phyloP scores from a whole-genome alignment of 192 early-diverging fungal genomes.

The Gonapodya prolifera region DNA sequence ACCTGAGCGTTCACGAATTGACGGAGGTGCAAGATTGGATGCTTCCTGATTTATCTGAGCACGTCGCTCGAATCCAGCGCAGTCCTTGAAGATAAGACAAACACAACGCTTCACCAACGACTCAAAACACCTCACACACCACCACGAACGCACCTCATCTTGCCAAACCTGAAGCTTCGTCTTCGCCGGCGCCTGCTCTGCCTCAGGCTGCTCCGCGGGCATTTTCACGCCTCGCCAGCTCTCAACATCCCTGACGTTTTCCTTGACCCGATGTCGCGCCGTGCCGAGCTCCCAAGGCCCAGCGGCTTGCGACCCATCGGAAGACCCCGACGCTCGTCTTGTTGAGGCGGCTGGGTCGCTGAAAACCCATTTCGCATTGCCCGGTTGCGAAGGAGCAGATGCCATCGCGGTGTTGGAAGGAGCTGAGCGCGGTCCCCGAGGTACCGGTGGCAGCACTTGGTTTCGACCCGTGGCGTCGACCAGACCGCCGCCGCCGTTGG shows the following conservation, averaged over 20 bases:
- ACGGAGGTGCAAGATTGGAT: background rate
- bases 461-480: background rate
- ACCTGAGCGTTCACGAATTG: background rate
- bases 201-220: background rate
- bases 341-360: background rate
- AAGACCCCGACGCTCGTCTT: background rate
- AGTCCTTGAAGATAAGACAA: no score
- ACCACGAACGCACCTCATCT: conserved; percentile 1
- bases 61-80: background rate
- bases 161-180: background rate
- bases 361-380: conserved; percentile 1
- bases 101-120: no score
- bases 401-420: background rate
- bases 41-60: background rate
- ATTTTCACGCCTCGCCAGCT: background rate
- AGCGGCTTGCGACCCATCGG: background rate
- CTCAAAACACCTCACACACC: no score
- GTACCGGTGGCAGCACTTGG: no score
- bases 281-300: conserved; percentile 3
- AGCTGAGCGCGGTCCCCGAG: background rate
- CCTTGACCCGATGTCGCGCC: background rate
- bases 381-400: no score
- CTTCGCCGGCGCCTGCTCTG: background rate
- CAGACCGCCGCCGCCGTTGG: background rate
- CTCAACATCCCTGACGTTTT: background rate